Conservation (phyloP, 1,284 basidiomycete genomes). For the Ganoderma lingzhi region DNA sequence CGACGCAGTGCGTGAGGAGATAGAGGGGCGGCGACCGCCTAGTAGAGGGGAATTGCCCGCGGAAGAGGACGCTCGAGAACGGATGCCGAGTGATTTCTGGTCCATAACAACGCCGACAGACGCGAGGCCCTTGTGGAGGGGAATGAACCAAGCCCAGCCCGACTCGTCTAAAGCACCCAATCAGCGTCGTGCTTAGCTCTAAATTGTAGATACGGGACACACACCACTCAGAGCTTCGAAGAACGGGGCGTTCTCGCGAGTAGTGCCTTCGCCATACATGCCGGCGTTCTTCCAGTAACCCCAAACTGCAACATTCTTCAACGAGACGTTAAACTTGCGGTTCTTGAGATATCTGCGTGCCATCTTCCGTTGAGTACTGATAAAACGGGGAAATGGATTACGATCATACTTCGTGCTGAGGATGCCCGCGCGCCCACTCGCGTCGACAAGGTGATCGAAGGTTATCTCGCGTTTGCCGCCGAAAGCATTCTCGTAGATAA, state of each 20-base stretch:
- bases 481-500: slow-evolving; percentile 37
- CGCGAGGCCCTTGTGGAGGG: slow-evolving; percentile 70
- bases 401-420: slow-evolving; percentile 55
- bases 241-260: slow-evolving; percentile 59
- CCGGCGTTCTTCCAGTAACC: slow-evolving; percentile 71
- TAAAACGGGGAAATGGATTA: not conserved
- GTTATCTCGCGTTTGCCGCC: slow-evolving; percentile 49
- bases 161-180: slow-evolving; percentile 61
- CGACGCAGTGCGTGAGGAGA: slow-evolving; percentile 36
- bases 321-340: slow-evolving; percentile 68
- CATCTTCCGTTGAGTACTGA: not conserved
- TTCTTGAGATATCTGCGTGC: slow-evolving; percentile 65
- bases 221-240: slow-evolving; percentile 77
- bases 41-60: slow-evolving; percentile 29
- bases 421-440: slow-evolving; percentile 72
- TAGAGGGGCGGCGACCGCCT: slow-evolving; percentile 27
- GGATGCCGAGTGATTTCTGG: slow-evolving; percentile 51
- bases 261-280: slow-evolving; percentile 63
- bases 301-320: slow-evolving; percentile 82
- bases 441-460: slow-evolving; percentile 75
- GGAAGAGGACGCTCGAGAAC: slow-evolving; percentile 41
- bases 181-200: slow-evolving; percentile 19
- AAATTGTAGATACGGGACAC: slow-evolving; percentile 15
- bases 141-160: slow-evolving; percentile 84
- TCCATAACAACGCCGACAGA: slow-evolving; percentile 80